Percentiles rank a stretch among this genome's conserved stretches.
These are phyloP conservation scores for Myriangium duriaei DNA, from an alignment of 2,329 filamentous ascomycete genomes.

Conservation along the genomic window DNA sequence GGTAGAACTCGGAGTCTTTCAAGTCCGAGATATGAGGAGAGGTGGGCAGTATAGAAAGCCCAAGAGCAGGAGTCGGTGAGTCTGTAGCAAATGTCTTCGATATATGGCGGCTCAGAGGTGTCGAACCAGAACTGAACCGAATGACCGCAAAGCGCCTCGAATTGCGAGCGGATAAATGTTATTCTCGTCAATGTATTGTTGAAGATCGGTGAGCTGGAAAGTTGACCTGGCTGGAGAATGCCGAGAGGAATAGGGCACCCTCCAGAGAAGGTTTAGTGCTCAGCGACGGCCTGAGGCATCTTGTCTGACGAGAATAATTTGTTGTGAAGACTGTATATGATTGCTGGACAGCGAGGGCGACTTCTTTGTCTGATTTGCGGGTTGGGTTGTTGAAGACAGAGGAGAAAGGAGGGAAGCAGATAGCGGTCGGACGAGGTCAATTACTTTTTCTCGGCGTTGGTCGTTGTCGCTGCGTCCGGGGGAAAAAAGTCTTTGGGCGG, in stretches of 20 bases:
- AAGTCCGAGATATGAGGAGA: no score
- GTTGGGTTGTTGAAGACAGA: slow-evolving; percentile 13
- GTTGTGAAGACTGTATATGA: slow-evolving; percentile 13
- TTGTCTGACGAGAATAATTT: slow-evolving; percentile 21
- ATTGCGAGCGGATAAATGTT: no score
- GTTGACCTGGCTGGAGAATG: slow-evolving; percentile 20
- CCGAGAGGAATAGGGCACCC: slow-evolving; percentile 17
- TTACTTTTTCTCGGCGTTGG: neutral
- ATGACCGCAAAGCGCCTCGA: no score
- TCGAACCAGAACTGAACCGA: no score
- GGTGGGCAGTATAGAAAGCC: no score
- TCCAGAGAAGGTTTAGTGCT: slow-evolving; percentile 25
- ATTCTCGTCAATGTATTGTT: slow-evolving; percentile 18
- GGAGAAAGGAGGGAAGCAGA: slow-evolving; percentile 2
- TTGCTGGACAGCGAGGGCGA: slow-evolving; percentile 12
- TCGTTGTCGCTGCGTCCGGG: neutral
- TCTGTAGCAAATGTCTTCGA: neutral
- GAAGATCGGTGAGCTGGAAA: slow-evolving; percentile 20
- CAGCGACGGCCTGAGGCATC: slow-evolving; percentile 24
- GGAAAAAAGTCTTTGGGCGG: neutral
- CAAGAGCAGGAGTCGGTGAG: neutral
- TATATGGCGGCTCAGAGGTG: no score
- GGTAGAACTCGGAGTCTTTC: no score
- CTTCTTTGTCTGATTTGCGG: slow-evolving; percentile 13
- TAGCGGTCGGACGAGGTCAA: neutral